Conservation (phyloP, 2,329 filamentous ascomycete genomes). For the Colletotrichum paranaense region DNA sequence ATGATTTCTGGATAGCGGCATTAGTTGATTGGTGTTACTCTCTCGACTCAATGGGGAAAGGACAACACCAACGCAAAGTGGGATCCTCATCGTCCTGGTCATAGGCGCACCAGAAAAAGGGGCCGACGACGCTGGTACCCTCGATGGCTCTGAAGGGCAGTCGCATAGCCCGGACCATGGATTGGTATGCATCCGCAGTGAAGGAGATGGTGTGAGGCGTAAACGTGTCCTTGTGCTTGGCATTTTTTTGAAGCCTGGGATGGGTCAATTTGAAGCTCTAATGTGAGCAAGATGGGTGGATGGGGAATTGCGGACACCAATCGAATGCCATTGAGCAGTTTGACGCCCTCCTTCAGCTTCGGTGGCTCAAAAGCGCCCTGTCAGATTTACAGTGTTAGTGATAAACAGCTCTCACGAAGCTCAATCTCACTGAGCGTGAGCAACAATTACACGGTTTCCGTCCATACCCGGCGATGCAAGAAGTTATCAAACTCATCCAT, state of each 20-base stretch:
- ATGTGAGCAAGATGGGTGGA: background rate
- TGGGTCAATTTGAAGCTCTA: conserved; percentile 12
- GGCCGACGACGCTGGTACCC: conserved; percentile 68
- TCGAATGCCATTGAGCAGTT: conserved; percentile 62
- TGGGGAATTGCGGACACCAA: conserved; percentile 59
- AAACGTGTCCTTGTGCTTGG: conserved; percentile 68
- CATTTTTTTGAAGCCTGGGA: conserved; percentile 65
- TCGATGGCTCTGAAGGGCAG: conserved; percentile 70
- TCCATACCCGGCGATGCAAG: conserved; percentile 59
- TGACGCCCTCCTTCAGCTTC: conserved; percentile 54
- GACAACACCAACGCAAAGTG: conserved; percentile 61
- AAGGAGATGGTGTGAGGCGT: conserved; percentile 65
- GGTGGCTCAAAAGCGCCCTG: conserved; percentile 67
- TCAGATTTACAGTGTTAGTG: conserved; percentile 29
- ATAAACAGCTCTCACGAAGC: background rate
- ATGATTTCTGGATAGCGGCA: conserved; percentile 61
- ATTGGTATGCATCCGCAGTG: conserved; percentile 59
- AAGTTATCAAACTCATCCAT: conserved; percentile 70
- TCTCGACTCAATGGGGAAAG: background rate
- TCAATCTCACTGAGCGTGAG: background rate
- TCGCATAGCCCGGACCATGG: conserved; percentile 65
- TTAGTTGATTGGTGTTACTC: conserved; percentile 8
- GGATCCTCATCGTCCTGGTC: conserved; percentile 68
- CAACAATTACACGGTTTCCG: background rate
- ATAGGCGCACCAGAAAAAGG: conserved; percentile 71